Base-by-base conservation (phyloP, 1,284 basidiomycete genomes). In the Trichosporon sp. region DNA sequence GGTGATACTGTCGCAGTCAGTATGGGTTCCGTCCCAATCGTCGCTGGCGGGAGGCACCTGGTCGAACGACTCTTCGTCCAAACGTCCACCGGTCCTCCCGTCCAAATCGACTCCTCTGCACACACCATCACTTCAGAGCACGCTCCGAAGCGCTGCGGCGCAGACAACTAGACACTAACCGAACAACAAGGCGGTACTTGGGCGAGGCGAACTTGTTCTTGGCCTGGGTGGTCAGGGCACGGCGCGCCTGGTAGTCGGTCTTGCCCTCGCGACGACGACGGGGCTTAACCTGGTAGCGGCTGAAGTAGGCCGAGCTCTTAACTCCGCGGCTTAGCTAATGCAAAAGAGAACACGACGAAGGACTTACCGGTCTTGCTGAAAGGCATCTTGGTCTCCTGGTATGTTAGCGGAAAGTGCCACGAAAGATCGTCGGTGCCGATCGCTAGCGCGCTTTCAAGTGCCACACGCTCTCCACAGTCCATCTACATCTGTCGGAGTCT, bases 181-280 rank as follows among this genome's bases (percentile, higher is more conserved):
- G 68, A 26, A 70, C 69, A 59, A 98, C 96, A 66, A 98, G 91
- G 74, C 96, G 93, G 88, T 98, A 98, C 88, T 98, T 98, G 75
- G 95, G 96, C 48, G 94, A 93, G 81, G 97, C 96, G 88, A 98
- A 99, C 89, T 99, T 99, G 91, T 98, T 99, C 90, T 99, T 99
- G 77, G 96, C 95, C 89, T 99, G 97, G 72, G 92, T 68, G 66
- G 54, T 12, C 35, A 71, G 70, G 8, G 31, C 37, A 43, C 66
- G 66, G 19, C 70, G 66, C 73, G 96, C 96, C 83, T 98, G 97
- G 90, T 98, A 99, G 85, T 99, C 97, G 78, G 97, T 99, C 88
- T 95, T 97, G 74, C 97, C 97, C 88, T 99, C 97, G 83, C 94
- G 90, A 77, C 94, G 88, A 82, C 96, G 89, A 82, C 96, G 92